Conservation (phyloP, 2,329 filamentous ascomycete species). For the Claviceps sp. region DNA sequence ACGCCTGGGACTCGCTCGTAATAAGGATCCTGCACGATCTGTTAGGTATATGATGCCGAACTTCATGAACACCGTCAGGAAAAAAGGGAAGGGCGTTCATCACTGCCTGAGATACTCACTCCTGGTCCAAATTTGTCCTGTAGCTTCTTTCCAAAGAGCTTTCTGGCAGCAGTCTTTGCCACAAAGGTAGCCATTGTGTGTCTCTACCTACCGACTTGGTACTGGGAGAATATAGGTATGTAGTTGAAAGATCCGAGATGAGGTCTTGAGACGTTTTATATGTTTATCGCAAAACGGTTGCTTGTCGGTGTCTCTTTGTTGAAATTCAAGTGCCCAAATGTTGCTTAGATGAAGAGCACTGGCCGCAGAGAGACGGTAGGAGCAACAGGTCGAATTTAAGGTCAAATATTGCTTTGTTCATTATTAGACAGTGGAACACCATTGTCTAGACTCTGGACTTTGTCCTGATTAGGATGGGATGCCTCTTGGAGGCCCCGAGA, state of each 20-base stretch:
- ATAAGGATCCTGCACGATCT: conserved; percentile 60
- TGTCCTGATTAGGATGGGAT: neutral
- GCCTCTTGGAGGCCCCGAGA: neutral
- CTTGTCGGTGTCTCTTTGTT: neutral
- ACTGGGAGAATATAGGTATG: neutral
- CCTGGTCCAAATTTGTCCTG: conserved; percentile 46
- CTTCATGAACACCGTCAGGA: neutral
- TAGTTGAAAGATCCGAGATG: neutral
- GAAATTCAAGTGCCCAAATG: neutral
- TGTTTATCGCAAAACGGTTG: neutral
- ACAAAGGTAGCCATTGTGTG: conserved; percentile 37
- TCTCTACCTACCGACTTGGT: neutral
- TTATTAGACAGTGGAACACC: too few relatives aligned
- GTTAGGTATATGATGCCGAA: conserved; percentile 11
- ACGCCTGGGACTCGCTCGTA: conserved; percentile 72
- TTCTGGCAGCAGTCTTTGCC: conserved; percentile 42
- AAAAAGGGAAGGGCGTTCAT: neutral
- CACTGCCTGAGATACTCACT: conserved; percentile 20
- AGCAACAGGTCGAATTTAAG: neutral
- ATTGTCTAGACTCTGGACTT: neutral
- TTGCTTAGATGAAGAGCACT: neutral
- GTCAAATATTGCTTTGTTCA: neutral
- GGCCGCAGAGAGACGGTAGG: neutral
- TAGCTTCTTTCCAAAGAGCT: conserved; percentile 41
- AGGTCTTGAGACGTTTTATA: neutral